These are phyloP conservation scores for Ensete ventricosum DNA, from an alignment of 176 grass and related monocot species.

Conservation along the genomic window DNA sequence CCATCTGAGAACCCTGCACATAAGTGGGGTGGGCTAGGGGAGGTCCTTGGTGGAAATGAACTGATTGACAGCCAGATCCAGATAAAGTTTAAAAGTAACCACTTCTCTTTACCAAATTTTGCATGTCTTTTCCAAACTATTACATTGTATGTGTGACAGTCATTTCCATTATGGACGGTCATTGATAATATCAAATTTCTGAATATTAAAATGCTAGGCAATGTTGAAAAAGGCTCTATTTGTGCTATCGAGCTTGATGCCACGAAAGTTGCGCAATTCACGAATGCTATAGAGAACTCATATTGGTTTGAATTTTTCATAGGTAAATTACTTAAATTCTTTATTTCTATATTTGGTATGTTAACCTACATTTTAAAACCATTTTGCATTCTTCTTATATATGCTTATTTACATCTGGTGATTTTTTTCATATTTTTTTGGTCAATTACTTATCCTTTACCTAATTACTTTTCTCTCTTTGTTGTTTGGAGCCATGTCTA, in stretches of 20 bases:
- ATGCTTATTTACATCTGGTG: no score
- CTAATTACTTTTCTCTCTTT: slow-evolving; percentile 8
- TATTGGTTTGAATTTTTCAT: slow-evolving; percentile 99
- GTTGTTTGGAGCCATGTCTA: slow-evolving; percentile 22
- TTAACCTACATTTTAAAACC: no score
- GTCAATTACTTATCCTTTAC: slow-evolving; percentile 7
- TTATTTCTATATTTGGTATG: no score
- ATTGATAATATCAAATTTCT: slow-evolving; percentile 2
- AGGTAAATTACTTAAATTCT: slow-evolving; percentile 31
- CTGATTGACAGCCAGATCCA: slow-evolving; percentile 80
- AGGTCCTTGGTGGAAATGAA: slow-evolving; percentile 87
- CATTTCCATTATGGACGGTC: background rate
- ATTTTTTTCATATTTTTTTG: background rate
- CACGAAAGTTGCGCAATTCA: slow-evolving; percentile 54
- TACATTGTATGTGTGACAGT: slow-evolving; percentile 1
- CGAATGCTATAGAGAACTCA: slow-evolving; percentile 66
- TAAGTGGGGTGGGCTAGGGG: slow-evolving; percentile 87
- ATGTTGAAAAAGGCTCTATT: slow-evolving; percentile 65
- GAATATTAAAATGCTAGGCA: slow-evolving; percentile 39
- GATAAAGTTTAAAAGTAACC: slow-evolving; percentile 68
- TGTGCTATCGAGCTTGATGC: slow-evolving; percentile 69
- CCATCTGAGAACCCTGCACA: slow-evolving; percentile 57
- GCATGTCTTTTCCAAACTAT: slow-evolving; percentile 10
- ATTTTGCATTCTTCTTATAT: no score
- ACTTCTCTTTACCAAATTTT: slow-evolving; percentile 15